Percentiles rank a stretch among this genome's conserved stretches.
Conservation (phyloP, 257 asterid genomes). For the Salvia hispanica region DNA sequence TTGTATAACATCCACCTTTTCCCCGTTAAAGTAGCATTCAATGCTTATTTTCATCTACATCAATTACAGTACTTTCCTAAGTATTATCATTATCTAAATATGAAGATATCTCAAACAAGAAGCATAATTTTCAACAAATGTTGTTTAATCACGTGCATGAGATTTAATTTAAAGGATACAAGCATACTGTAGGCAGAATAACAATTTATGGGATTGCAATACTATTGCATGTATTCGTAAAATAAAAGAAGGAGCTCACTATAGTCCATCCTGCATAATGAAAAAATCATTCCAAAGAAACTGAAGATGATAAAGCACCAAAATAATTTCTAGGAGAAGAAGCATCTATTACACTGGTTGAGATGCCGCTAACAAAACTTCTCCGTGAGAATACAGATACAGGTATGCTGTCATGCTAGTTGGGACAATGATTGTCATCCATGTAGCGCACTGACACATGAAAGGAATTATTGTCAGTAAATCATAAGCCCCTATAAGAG, state of each 20-base stretch:
- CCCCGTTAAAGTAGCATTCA: neutral
- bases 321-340: constrained; percentile 49
- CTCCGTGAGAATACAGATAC: constrained; percentile 97
- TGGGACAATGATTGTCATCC: constrained; percentile 98
- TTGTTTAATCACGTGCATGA: constrained; percentile 7
- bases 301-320: constrained; percentile 17
- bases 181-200: constrained; percentile 1
- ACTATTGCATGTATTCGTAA: constrained; percentile 21
- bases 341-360: constrained; percentile 99
- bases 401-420: constrained; percentile 98
- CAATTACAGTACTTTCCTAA: neutral
- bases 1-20: neutral
- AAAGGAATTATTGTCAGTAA: constrained; percentile 30
- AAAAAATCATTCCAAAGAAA: constrained; percentile 25
- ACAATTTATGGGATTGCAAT: neutral
- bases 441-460: constrained; percentile 81
- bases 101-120: constrained; percentile 1
- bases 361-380: constrained; percentile 92
- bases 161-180: constrained; percentile 9
- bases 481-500: neutral
- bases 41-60: constrained; percentile 13
- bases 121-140: constrained; percentile 8
- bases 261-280: constrained; percentile 13
- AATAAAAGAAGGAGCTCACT: constrained; percentile 1
- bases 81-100: neutral